A percentile compares a stretch with the other conserved stretches of the same genome.
These are phyloP conservation scores for Sugiyamaella floridensis DNA, from an alignment of 805 yeast species.

Conservation along the genomic window DNA sequence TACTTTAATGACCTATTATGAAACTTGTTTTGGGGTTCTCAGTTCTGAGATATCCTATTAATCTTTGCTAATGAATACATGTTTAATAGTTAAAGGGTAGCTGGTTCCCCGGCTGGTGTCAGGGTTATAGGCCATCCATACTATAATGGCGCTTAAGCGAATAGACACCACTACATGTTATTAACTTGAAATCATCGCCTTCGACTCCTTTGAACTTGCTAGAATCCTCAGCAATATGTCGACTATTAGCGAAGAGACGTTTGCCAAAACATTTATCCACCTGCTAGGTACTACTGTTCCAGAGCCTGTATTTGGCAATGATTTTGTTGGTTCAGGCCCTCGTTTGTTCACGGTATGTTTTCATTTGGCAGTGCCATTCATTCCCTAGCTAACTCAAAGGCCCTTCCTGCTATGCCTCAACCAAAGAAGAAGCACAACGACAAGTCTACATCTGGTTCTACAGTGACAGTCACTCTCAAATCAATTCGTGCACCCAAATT, in stretches of 20 bases:
- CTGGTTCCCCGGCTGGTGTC: too few relatives aligned
- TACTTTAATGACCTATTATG: not conserved
- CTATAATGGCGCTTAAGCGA: too few relatives aligned
- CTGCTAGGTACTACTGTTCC: slow-evolving; percentile 10
- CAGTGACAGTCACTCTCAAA: slow-evolving; percentile 39
- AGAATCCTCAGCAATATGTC: slow-evolving; percentile 1
- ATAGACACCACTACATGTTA: too few relatives aligned
- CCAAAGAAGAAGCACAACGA: slow-evolving; percentile 9
- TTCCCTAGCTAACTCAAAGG: not conserved
- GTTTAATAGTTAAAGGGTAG: not conserved
- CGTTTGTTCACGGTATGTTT: not conserved
- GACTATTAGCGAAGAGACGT: slow-evolving; percentile 11
- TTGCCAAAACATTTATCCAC: slow-evolving; percentile 13
- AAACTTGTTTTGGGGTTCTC: not conserved
- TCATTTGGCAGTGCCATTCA: not conserved
- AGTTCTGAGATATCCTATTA: too few relatives aligned
- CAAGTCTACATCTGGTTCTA: not conserved
- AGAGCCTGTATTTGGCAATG: slow-evolving; percentile 5
- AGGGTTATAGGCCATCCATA: too few relatives aligned
- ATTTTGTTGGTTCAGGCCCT: slow-evolving; percentile 7
- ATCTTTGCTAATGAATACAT: not conserved
- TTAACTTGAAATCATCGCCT: too few relatives aligned
- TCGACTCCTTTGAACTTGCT: not conserved
- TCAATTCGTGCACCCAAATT: slow-evolving; percentile 73
- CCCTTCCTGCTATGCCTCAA: slow-evolving; percentile 13